Base-by-base conservation (phyloP, 345 rosid species). In the Sonneratia caseolaris region DNA sequence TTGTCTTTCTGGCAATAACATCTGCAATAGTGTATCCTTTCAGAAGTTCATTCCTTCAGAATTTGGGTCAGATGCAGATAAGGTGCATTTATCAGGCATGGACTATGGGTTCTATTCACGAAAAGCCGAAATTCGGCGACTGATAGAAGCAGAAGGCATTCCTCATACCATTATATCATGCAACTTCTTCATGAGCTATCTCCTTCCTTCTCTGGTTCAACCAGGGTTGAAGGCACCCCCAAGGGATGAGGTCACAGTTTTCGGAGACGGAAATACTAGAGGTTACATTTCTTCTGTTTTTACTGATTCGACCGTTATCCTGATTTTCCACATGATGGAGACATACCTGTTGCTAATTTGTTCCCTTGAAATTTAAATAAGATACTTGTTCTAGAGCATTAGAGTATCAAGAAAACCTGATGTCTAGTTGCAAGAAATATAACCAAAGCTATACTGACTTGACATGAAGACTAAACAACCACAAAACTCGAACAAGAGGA, bases 21-120 rank as follows among this genome's bases (percentile, higher is more conserved):
- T 7, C 5, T 7, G 1, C 13, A n/a, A 12, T 61, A 3, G 56
- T 75, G 24, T 64, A 64, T 68, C 42, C 45, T 78, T 82, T 70
- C 81, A 93, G 98, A 89, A 88, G 81, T 93, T 93, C 78, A 79
- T 93, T 61, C 98, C 97, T 59, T 87, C 97, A 1, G 95, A 93
- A 62, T 93, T 87, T 71, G 98, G 98, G 74, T 82, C 84, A 42
- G 86, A 93, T 80, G 84, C 97, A 2, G 89, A 89, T 55, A 86
- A 83, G 83, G 73, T 75, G 64, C 91, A 83, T 74, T 79, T 93
- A 71, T 81, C 84, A 3, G 86, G 77, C 73, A 77, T 93, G 76
- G 91, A 80, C 74, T 65, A 85, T 49, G 76, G 78, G 35, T 93
- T 89, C 82, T 93, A 90, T 69, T 70, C 84, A 0, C 76, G 80